Conservation (phyloP, 176 grass and related monocot species). For the Cymbopogon citratus region DNA sequence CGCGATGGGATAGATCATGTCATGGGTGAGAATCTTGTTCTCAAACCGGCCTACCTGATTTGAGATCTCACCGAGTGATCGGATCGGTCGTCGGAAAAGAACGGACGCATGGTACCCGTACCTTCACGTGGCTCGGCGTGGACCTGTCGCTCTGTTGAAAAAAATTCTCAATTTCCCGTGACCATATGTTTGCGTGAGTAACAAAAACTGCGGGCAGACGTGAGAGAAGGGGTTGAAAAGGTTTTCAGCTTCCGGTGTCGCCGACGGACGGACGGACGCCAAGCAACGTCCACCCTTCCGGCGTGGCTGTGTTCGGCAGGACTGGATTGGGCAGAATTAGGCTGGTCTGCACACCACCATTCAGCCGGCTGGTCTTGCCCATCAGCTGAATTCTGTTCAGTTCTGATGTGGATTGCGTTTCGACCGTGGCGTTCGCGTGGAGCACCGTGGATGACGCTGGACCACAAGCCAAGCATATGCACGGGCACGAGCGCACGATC, state of each 20-base stretch:
- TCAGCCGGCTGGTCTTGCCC: too few species aligned
- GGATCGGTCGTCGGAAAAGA: neutral
- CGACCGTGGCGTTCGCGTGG: neutral
- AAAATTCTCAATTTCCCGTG: neutral
- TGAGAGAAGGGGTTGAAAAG: neutral
- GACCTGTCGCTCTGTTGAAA: neutral
- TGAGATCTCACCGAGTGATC: neutral
- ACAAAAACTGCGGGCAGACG: neutral
- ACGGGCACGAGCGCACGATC: neutral
- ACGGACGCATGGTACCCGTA: neutral
- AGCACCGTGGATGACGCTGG: neutral
- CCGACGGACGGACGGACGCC: neutral
- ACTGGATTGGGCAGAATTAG: too few species aligned
- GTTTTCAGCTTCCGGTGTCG: neutral
- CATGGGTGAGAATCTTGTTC: constrained; percentile 4
- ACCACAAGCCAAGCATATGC: neutral
- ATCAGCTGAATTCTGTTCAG: too few species aligned
- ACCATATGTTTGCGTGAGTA: neutral
- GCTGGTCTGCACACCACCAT: too few species aligned
- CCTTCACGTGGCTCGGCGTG: constrained; percentile 10
- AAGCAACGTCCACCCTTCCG: neutral
- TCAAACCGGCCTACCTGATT: neutral
- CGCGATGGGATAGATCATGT: neutral
- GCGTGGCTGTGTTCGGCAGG: too few species aligned
- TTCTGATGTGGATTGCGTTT: neutral